These are phyloP conservation scores for Peronospora belbahrii DNA, from an alignment of 352 stramenopile species.

Conservation along the genomic window DNA sequence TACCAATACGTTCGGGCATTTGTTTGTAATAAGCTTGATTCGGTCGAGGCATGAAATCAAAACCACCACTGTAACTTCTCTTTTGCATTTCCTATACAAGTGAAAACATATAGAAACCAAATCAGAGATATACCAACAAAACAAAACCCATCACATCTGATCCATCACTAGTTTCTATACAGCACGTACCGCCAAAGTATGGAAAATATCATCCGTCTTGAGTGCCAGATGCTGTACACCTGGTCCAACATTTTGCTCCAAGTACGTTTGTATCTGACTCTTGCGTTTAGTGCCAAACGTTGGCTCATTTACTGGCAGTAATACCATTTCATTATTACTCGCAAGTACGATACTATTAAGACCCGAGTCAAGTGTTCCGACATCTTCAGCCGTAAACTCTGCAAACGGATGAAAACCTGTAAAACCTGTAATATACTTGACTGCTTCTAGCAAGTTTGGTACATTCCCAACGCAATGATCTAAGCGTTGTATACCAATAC, in stretches of 20 bases:
- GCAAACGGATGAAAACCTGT: conserved; percentile 90
- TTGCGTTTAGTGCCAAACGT: conserved; percentile 90
- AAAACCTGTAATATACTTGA: conserved; percentile 76
- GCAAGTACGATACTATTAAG: conserved; percentile 93
- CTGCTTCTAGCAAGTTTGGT: conserved; percentile 77
- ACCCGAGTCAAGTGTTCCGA: conserved; percentile 91
- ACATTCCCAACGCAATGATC: conserved; percentile 90
- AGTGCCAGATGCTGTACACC: conserved; percentile 96
- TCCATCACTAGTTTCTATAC: background rate
- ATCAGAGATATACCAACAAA: too few relatives aligned
- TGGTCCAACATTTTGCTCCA: conserved; percentile 92
- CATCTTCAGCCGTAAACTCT: conserved; percentile 92
- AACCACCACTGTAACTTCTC: conserved; percentile 60
- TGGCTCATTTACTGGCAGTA: conserved; percentile 94
- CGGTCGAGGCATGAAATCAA: conserved; percentile 84
- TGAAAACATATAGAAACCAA: too few relatives aligned
- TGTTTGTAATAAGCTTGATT: conserved; percentile 88
- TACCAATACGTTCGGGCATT: conserved; percentile 73
- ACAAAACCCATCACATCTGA: too few relatives aligned
- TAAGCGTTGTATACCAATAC: conserved; percentile 76
- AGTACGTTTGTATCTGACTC: conserved; percentile 93
- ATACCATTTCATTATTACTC: conserved; percentile 90
- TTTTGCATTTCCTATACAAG: conserved; percentile 64
- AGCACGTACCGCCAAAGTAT: conserved; percentile 55
- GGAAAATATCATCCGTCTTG: conserved; percentile 95